A percentile compares a stretch with the other conserved stretches of the same genome.
Conservation (phyloP, 768 basidiomycete genomes). For the Boletus patriciae region DNA sequence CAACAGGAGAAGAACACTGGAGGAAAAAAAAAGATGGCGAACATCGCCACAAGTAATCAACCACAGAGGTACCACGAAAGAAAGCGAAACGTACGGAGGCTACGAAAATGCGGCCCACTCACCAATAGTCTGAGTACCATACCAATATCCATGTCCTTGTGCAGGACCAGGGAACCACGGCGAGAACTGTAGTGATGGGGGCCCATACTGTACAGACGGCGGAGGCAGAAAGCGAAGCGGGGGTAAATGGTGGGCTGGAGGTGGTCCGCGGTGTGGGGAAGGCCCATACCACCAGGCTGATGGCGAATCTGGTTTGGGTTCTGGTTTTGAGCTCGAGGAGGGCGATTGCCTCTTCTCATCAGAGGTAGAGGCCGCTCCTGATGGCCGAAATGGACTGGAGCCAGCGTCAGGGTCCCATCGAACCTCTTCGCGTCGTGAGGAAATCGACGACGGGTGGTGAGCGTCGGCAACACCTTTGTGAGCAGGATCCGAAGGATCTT, state of each 20-base stretch:
- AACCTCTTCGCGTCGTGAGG: not conserved
- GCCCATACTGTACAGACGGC: constrained; percentile 10
- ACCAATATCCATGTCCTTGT: constrained; percentile 26
- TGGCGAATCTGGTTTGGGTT: constrained; percentile 12
- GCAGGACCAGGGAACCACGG: constrained; percentile 16
- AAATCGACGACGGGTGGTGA: not conserved
- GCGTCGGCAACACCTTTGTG: not conserved
- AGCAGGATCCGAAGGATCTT: not conserved
- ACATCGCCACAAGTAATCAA: constrained; percentile 3
- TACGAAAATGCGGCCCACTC: constrained; percentile 14
- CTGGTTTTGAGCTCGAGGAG: constrained; percentile 3
- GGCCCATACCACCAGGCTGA: constrained; percentile 10
- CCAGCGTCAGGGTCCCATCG: constrained; percentile 19
- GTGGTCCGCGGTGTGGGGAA: constrained; percentile 9
- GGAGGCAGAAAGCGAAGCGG: constrained; percentile 16
- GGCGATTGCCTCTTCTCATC: not conserved
- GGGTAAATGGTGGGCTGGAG: not conserved
- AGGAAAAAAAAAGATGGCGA: not conserved
- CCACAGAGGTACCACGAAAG: not conserved
- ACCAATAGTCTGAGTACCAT: constrained; percentile 17
- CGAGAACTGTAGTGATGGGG: constrained; percentile 15
- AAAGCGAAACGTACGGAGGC: not conserved
- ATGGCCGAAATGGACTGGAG: not conserved
- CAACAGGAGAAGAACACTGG: not conserved
- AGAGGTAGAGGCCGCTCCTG: not conserved